Evolutionary conservation across 169 alveolate species (phyloP).

Genomic region (Eimeria praecox): DNA sequence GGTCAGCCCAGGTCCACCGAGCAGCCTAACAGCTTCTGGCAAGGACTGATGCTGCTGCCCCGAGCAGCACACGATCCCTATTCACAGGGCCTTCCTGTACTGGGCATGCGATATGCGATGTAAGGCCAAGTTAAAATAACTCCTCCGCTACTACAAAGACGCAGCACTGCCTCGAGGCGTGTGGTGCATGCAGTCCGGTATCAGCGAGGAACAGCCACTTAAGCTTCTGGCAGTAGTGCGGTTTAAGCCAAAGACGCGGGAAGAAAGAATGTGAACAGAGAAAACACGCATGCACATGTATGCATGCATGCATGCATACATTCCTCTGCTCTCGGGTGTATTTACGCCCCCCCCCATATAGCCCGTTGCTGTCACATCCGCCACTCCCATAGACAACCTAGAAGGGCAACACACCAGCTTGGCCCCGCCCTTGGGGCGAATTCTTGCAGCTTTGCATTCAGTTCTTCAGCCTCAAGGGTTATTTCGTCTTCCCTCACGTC

Average conservation of each 20-base stretch:
- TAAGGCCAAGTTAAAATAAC: background rate
- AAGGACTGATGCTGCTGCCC: background rate
- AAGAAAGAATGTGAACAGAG: too few species aligned
- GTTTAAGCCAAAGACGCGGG: too few species aligned
- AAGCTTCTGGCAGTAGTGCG: background rate
- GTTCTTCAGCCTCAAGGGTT: constrained; percentile 62
- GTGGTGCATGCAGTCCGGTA: background rate
- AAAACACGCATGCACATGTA: too few species aligned
- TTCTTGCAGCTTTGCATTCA: constrained; percentile 59
- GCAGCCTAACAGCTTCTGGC: background rate
- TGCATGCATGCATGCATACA: background rate
- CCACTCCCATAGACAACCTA: constrained; percentile 74
- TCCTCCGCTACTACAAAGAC: background rate
- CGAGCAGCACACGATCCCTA: background rate
- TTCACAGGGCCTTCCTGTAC: background rate
- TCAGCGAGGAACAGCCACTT: background rate
- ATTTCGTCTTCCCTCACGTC: constrained; percentile 51
- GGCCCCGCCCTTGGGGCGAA: constrained; percentile 40
- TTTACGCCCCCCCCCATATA: too few species aligned
- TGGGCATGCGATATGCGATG: background rate
- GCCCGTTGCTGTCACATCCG: too few species aligned
- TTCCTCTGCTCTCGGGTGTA: too few species aligned
- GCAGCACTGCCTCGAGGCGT: background rate
- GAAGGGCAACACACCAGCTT: constrained; percentile 55
- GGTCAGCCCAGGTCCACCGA: background rate